These are phyloP conservation scores for Coniophora puteana DNA, from an alignment of 1,284 basidiomycete genomes.

Conservation along the genomic window DNA sequence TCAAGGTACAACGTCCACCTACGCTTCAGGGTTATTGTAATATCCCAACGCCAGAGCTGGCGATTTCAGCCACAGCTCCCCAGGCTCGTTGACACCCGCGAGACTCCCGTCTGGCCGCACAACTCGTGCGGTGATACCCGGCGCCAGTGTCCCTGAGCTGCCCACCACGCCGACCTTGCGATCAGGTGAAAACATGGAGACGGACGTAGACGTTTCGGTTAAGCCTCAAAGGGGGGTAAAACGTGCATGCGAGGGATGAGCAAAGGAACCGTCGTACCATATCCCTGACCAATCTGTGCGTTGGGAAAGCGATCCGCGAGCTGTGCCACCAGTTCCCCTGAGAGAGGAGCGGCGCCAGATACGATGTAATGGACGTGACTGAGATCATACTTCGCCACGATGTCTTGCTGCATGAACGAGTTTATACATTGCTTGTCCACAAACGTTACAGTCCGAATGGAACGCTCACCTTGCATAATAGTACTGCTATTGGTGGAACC, in stretches of 20 bases:
- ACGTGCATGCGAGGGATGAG: constrained; percentile 9
- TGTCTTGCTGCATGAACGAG: constrained; percentile 55
- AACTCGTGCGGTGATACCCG: constrained; percentile 48
- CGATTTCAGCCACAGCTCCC: constrained; percentile 56
- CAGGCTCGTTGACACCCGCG: constrained; percentile 53
- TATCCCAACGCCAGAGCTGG: constrained; percentile 60
- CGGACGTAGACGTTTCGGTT: constrained; percentile 55
- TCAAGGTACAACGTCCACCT: constrained; percentile 23
- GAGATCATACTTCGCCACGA: constrained; percentile 64
- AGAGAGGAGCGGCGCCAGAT: constrained; percentile 73
- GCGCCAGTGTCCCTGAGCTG: constrained; percentile 51
- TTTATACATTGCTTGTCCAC: constrained; percentile 8
- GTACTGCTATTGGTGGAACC: constrained; percentile 67
- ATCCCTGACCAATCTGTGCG: constrained; percentile 62
- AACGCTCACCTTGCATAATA: constrained; percentile 60
- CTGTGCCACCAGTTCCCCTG: constrained; percentile 57
- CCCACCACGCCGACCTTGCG: constrained; percentile 51
- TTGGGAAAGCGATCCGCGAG: constrained; percentile 54
- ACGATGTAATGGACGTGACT: constrained; percentile 56
- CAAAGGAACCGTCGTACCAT: constrained; percentile 41
- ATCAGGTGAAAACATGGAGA: constrained; percentile 44
- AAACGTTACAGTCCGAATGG: constrained; percentile 3
- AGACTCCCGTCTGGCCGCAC: constrained; percentile 57
- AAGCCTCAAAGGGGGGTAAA: constrained; percentile 25
- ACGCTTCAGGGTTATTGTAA: constrained; percentile 60